These are phyloP conservation scores for Citrus australasica DNA, from an alignment of 345 rosid species.

Conservation along the genomic window DNA sequence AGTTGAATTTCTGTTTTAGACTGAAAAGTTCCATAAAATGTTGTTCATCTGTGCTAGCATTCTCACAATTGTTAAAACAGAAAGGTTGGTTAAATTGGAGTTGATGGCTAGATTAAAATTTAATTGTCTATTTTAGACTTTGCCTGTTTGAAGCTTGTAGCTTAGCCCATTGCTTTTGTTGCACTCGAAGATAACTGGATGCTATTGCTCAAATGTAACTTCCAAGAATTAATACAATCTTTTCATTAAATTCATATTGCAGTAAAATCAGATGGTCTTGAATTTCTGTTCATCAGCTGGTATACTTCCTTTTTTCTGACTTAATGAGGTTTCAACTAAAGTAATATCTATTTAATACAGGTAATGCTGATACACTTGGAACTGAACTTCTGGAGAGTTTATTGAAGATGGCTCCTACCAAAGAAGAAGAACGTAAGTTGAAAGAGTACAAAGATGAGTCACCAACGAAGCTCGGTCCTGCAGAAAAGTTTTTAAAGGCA, in stretches of 20 bases:
- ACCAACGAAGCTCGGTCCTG: slow-evolving; percentile 76
- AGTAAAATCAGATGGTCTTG: not conserved
- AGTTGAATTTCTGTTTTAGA: not conserved
- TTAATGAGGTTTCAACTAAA: slow-evolving; percentile 14
- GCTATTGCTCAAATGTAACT: not conserved
- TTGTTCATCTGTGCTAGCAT: not conserved
- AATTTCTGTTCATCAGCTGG: not conserved
- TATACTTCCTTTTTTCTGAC: not conserved
- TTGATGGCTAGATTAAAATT: not conserved
- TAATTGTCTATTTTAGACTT: not conserved
- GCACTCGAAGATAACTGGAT: not conserved
- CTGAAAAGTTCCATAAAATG: not conserved
- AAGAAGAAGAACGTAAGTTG: slow-evolving; percentile 89
- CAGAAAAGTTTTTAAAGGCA: slow-evolving; percentile 87
- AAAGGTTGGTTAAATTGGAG: not conserved
- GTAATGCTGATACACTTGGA: slow-evolving; percentile 86
- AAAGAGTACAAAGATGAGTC: slow-evolving; percentile 76
- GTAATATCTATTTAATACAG: slow-evolving; percentile 35
- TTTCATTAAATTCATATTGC: not conserved
- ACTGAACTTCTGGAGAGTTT: slow-evolving; percentile 94
- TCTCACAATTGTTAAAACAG: not conserved
- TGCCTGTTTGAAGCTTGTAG: not conserved
- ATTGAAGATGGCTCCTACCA: slow-evolving; percentile 87
- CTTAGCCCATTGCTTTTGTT: not conserved
- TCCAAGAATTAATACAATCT: not conserved